These are phyloP conservation scores for Cryptococcus floricola DNA, from an alignment of 1,284 basidiomycete genomes.

Conservation along the genomic window DNA sequence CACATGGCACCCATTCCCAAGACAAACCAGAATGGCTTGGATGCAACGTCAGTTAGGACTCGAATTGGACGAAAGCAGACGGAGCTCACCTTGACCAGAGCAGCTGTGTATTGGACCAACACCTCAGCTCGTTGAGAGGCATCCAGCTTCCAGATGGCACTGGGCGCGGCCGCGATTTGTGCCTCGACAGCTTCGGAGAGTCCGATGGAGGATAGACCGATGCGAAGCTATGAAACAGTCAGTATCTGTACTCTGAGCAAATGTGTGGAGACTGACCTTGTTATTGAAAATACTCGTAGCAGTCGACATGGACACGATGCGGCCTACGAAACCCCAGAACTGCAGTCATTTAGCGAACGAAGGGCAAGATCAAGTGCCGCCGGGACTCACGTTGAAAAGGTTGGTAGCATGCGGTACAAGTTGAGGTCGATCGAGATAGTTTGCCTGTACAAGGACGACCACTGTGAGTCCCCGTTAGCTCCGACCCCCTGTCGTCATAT, in stretches of 20 bases:
- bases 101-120: slow-evolving; percentile 15
- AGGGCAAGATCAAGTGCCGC: background rate
- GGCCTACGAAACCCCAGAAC: slow-evolving; percentile 28
- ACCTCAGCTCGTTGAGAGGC: background rate
- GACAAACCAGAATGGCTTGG: background rate
- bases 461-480: slow-evolving; percentile 7
- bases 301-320: slow-evolving; percentile 25
- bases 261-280: slow-evolving; percentile 14
- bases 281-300: slow-evolving; percentile 31
- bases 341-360: background rate
- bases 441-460: slow-evolving; percentile 23
- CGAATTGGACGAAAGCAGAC: slow-evolving; percentile 12
- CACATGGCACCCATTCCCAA: background rate
- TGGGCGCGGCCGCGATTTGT: slow-evolving; percentile 10
- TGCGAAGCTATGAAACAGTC: slow-evolving; percentile 6
- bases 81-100: slow-evolving; percentile 20
- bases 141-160: slow-evolving; percentile 15
- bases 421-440: slow-evolving; percentile 16
- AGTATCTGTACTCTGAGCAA: background rate
- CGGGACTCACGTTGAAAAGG: slow-evolving; percentile 21
- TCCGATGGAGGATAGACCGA: slow-evolving; percentile 2
- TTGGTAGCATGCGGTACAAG: slow-evolving; percentile 23
- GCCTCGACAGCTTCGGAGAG: slow-evolving; percentile 1
- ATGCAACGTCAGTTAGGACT: background rate
- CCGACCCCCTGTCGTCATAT: background rate